Evolutionary conservation across 176 grass and related monocot genomes (phyloP).

Genomic region (Raddia guianensis): DNA sequence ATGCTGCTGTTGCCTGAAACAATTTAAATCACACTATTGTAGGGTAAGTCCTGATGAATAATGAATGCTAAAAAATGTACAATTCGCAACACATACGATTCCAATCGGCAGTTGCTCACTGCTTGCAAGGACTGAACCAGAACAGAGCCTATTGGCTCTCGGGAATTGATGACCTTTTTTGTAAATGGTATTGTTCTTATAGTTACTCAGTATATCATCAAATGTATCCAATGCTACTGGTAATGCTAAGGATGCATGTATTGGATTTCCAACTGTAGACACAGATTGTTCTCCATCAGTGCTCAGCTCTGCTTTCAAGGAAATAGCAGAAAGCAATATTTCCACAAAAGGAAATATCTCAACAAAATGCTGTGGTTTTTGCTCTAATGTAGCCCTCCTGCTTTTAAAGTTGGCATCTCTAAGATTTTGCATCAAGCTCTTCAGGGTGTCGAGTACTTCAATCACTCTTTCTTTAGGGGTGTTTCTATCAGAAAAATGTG

Average conservation of each 20-base stretch:
- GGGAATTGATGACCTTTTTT: conserved; percentile 60
- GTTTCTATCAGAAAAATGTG: conserved; percentile 50
- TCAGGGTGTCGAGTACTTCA: conserved; percentile 53
- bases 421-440: conserved; percentile 61
- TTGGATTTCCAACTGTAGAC: conserved; percentile 59
- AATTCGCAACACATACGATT: conserved; percentile 63
- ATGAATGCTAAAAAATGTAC: conserved; percentile 27
- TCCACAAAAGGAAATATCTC: conserved; percentile 65
- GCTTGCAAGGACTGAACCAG: conserved; percentile 79
- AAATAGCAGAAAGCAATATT: conserved; percentile 68
- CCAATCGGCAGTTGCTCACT: conserved; percentile 84
- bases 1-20: conserved; percentile 75
- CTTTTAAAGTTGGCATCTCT: conserved; percentile 57
- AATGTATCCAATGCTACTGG: conserved; percentile 82
- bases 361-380: conserved; percentile 47
- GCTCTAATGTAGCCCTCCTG: conserved; percentile 54
- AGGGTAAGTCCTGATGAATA: conserved; percentile 23
- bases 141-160: conserved; percentile 66
- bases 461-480: conserved; percentile 50
- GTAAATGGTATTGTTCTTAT: conserved; percentile 47
- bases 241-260: conserved; percentile 80
- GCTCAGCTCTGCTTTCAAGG: conserved; percentile 59
- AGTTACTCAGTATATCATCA: conserved; percentile 76
- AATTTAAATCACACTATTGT: conserved; percentile 36
- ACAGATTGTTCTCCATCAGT: conserved; percentile 58